phyloP scores from a whole-genome alignment of 1,284 basidiomycete species.

The Cutaneotrichosporon sp. region DNA sequence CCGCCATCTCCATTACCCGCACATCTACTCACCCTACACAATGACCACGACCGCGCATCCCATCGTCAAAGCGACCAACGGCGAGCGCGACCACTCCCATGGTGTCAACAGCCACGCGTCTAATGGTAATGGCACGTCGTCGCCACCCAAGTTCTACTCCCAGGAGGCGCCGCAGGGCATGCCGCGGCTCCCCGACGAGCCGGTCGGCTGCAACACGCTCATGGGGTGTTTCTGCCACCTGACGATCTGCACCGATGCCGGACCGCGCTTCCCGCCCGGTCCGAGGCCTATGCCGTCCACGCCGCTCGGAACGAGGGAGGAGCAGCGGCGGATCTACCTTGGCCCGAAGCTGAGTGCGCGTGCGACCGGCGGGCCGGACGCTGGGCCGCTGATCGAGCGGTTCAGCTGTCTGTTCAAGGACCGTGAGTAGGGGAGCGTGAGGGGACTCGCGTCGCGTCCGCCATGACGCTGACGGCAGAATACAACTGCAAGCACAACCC shows the following conservation, averaged over 20 bases:
- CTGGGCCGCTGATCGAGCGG: slow-evolving; percentile 44
- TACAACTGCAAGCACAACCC: slow-evolving; percentile 44
- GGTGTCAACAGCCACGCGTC: background rate
- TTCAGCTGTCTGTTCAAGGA: slow-evolving; percentile 46
- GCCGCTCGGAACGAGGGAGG: slow-evolving; percentile 29
- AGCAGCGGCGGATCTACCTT: slow-evolving; percentile 37
- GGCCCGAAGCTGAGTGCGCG: slow-evolving; percentile 41
- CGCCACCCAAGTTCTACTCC: background rate
- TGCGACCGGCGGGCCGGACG: slow-evolving; percentile 44
- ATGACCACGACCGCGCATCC: background rate
- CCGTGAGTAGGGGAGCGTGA: too few species aligned
- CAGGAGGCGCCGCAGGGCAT: slow-evolving; percentile 16
- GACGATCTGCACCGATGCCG: slow-evolving; percentile 19
- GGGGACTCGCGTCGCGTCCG: too few species aligned
- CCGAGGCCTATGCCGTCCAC: slow-evolving; percentile 23
- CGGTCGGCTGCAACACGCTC: slow-evolving; percentile 29
- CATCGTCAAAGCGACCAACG: background rate
- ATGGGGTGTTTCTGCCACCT: slow-evolving; percentile 36
- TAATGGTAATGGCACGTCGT: background rate
- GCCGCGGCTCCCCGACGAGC: slow-evolving; percentile 28
- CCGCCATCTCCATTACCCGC: background rate
- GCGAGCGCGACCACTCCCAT: background rate
- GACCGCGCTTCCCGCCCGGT: background rate
- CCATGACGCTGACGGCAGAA: slow-evolving; percentile 26
- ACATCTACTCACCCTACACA: background rate